Conservation (phyloP, 1,284 basidiomycete species). For the Ustilago trichophora region DNA sequence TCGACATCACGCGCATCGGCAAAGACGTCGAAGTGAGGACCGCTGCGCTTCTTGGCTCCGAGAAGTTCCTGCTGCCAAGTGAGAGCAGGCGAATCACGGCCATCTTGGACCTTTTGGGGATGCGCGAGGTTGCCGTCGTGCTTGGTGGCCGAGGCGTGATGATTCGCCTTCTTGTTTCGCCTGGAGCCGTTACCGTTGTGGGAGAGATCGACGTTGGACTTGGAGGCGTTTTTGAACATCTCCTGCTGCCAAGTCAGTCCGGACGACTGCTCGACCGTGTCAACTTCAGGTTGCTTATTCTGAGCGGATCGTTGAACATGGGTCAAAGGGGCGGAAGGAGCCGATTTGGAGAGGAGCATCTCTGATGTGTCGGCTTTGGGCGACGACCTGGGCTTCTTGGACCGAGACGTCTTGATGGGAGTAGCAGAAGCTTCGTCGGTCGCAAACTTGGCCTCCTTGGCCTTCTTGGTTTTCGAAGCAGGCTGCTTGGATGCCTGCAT, state of each 20-base stretch:
- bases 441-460: slow-evolving; percentile 35
- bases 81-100: slow-evolving; percentile 39
- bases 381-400: slow-evolving; percentile 32
- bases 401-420: slow-evolving; percentile 30
- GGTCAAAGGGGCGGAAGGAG: slow-evolving; percentile 24
- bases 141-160: slow-evolving; percentile 11
- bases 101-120: slow-evolving; percentile 38
- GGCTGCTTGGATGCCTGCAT: slow-evolving; percentile 35
- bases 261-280: slow-evolving; percentile 12
- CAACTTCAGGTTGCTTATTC: slow-evolving; percentile 8
- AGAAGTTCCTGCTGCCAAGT: slow-evolving; percentile 60
- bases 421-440: slow-evolving; percentile 22
- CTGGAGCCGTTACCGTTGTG: slow-evolving; percentile 21
- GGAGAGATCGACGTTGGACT: slow-evolving; percentile 20
- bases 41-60: slow-evolving; percentile 42
- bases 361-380: slow-evolving; percentile 31
- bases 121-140: slow-evolving; percentile 46
- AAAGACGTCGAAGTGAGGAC: slow-evolving; percentile 56
- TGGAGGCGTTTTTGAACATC: slow-evolving; percentile 36
- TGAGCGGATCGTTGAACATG: slow-evolving; percentile 15
- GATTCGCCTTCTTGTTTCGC: slow-evolving; percentile 18
- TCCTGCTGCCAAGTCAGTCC: slow-evolving; percentile 57
- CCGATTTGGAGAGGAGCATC: slow-evolving; percentile 45
- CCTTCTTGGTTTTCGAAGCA: slow-evolving; percentile 30
- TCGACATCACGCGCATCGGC: slow-evolving; percentile 55